Evolutionary conservation across 1,284 basidiomycete genomes (phyloP).

Genomic region (Athelia psychrophila): DNA sequence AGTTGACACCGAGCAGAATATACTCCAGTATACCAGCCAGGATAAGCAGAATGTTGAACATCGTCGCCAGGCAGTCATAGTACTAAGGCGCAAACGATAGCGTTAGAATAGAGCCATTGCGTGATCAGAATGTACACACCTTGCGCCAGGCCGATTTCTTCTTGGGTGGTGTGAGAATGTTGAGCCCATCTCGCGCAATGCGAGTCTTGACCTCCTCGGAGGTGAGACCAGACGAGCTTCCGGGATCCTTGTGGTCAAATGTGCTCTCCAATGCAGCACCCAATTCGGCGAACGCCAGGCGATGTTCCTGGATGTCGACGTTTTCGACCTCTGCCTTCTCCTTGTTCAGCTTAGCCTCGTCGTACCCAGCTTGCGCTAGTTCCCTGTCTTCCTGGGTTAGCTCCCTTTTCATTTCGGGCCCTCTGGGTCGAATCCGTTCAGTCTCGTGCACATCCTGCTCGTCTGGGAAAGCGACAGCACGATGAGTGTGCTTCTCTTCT

Average conservation of each 20-base stretch:
- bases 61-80: conserved; percentile 56
- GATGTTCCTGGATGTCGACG: conserved; percentile 58
- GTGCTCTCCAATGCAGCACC: conserved; percentile 41
- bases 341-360: conserved; percentile 48
- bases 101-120: background rate
- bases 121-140: conserved; percentile 32
- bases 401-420: conserved; percentile 56
- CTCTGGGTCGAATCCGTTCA: conserved; percentile 44
- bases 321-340: conserved; percentile 27
- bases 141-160: conserved; percentile 64
- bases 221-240: conserved; percentile 48
- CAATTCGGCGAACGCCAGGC: conserved; percentile 39
- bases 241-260: conserved; percentile 53
- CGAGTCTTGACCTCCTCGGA: conserved; percentile 50
- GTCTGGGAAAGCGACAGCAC: conserved; percentile 47
- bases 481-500: conserved; percentile 23
- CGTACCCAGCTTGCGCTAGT: conserved; percentile 66
- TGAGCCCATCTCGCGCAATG: conserved; percentile 52
- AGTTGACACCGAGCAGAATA: conserved; percentile 57
- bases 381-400: conserved; percentile 66
- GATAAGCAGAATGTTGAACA: conserved; percentile 70
- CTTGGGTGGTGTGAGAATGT: conserved; percentile 64
- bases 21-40: conserved; percentile 64
- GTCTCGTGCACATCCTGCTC: conserved; percentile 39
- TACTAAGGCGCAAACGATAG: conserved; percentile 37